Base-by-base conservation (phyloP, 495 filamentous ascomycete species). In the Podospora bellae-mahoneyi region DNA sequence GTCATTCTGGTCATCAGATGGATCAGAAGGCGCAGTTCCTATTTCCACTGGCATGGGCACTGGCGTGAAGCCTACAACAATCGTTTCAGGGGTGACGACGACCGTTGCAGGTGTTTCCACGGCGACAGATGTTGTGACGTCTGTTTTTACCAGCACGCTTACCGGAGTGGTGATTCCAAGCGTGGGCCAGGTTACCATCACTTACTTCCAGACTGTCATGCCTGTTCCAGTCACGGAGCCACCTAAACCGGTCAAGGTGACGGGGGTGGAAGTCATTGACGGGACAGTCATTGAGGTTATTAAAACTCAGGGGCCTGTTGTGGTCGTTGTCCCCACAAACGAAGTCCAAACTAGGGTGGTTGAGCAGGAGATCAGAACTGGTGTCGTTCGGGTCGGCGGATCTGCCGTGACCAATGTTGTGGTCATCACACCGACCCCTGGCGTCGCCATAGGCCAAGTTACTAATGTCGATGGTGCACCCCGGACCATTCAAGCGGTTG, bases 181-280 rank as follows among this genome's bases (percentile, higher is more conserved):
- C 15, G 63, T 72, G 16, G 71, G 76, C 18, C 55, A 71, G 23
- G 67, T 76, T 19, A 76, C 74, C 15, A 66, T 75, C 59, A 78
- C 74, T 0, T 72, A 70, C 60, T 78, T 70, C 55, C 56, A 64
- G n/a, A 78, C 74, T 3, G 60, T 71, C 18, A 16, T 64, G 5
- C 68, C 67, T 0, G n/a, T 58, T 26, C 64, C 67, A 23, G 58
- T 60, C 32, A 62, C 64, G 0, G 39, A 66, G 10, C 56, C 62
- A 23, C 64, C 64, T 0, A 48, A 61, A 2, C 68, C 69, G 2
- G 65, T 69, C 5, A 58, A 66, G 32, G 64, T 68, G 0, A 73
- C 69, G 0, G 63, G 65, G 5, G 64, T 67, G 5, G 60, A 68
- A 1, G 66, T 74, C 4, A 64, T 71, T 16, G 64, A 69, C 2